Evolutionary conservation across 176 grass and related monocot genomes (phyloP).

Genomic region (Thalia dealbata): DNA sequence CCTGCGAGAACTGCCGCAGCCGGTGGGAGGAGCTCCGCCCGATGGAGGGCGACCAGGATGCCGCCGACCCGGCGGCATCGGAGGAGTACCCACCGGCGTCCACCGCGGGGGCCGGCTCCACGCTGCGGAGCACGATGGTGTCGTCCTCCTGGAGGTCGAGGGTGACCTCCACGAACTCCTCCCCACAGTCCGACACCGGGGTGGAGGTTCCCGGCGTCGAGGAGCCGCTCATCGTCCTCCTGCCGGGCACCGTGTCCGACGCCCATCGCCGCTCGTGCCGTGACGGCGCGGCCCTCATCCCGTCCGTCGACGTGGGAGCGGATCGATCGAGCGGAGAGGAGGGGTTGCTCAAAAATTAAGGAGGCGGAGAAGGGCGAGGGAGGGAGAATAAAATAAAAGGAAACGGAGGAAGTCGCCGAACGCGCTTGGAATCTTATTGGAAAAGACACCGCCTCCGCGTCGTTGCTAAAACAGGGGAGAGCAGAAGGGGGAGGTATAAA

Average conservation of each 20-base stretch:
- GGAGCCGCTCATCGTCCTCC: slow-evolving; percentile 19
- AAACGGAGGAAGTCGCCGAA: neutral
- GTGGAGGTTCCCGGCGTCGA: slow-evolving; percentile 57
- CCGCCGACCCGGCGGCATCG: slow-evolving; percentile 11
- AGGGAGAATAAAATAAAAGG: neutral
- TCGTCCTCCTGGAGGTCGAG: slow-evolving; percentile 92
- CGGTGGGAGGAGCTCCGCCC: slow-evolving; percentile 63
- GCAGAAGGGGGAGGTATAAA: neutral
- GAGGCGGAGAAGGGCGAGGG: neutral
- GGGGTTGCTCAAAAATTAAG: neutral
- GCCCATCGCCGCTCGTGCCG: slow-evolving; percentile 33
- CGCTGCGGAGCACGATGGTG: slow-evolving; percentile 87
- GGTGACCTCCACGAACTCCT: slow-evolving; percentile 99
- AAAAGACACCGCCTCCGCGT: slow-evolving; percentile 3
- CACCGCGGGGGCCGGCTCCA: slow-evolving; percentile 54
- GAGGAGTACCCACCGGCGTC: slow-evolving; percentile 1
- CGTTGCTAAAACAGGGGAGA: neutral
- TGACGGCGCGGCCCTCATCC: neutral
- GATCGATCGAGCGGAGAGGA: neutral
- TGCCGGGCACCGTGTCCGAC: slow-evolving; percentile 14
- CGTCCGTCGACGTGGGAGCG: neutral
- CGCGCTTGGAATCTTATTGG: neutral
- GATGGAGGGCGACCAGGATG: slow-evolving; percentile 70
- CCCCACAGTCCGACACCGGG: slow-evolving; percentile 43
- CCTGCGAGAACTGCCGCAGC: slow-evolving; percentile 85